These are phyloP conservation scores for Colletotrichum sp. DNA, from an alignment of 2,329 filamentous ascomycete genomes.

Conservation along the genomic window DNA sequence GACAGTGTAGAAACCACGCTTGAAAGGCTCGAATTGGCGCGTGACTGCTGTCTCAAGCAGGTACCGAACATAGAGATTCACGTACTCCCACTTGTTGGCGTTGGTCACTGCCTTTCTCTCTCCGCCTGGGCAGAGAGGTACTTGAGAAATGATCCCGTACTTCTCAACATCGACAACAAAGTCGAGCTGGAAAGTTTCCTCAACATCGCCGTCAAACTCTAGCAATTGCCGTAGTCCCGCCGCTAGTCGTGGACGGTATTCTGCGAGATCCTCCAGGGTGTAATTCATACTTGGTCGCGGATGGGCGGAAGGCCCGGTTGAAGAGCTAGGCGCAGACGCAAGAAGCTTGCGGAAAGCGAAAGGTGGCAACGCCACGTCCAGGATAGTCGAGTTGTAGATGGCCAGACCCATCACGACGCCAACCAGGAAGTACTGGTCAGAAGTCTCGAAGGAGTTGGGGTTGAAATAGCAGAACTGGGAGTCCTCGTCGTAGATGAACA, in stretches of 20 bases:
- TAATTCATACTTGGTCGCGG: constrained; percentile 71
- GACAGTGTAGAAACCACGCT: constrained; percentile 90
- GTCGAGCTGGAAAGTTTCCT: constrained; percentile 79
- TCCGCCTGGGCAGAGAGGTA: constrained; percentile 78
- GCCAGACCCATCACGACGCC: constrained; percentile 87
- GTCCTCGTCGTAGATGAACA: constrained; percentile 92
- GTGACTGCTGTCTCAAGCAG: constrained; percentile 78
- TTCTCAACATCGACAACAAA: constrained; percentile 80
- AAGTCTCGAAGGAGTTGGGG: constrained; percentile 85
- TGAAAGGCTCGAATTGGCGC: constrained; percentile 91
- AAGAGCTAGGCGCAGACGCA: constrained; percentile 71
- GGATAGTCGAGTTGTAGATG: constrained; percentile 93
- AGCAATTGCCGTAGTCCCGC: constrained; percentile 77
- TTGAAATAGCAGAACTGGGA: constrained; percentile 95
- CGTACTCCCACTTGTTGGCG: constrained; percentile 82
- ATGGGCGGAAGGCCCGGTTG: constrained; percentile 58
- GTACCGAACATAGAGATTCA: constrained; percentile 83
- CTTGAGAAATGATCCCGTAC: constrained; percentile 71
- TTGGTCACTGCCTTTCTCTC: constrained; percentile 82
- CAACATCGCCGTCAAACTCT: constrained; percentile 84
- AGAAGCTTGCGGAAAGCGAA: constrained; percentile 91
- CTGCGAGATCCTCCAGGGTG: constrained; percentile 80
- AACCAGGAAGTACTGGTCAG: constrained; percentile 90
- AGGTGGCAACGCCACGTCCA: constrained; percentile 86
- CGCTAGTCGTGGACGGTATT: constrained; percentile 79